A percentile compares a stretch with the other conserved stretches of the same genome.
Evolutionary conservation across 345 rosid species (phyloP).

Genomic region (Microthlaspi erraticum): DNA sequence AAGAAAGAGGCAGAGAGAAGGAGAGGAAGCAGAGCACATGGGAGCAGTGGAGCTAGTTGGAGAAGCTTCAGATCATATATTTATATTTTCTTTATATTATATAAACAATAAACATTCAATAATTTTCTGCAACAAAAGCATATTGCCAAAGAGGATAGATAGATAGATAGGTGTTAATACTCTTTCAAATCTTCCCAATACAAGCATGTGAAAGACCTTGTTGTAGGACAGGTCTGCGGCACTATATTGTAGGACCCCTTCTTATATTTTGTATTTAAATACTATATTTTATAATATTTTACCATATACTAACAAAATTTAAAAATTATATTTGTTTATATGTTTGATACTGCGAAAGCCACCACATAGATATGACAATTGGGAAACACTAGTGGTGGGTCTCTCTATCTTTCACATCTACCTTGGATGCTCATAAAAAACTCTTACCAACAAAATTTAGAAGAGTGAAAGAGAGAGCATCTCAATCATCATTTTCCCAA

Average conservation of each 20-base stretch:
- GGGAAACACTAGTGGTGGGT: conserved; percentile 49
- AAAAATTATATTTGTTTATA: conserved; percentile 4
- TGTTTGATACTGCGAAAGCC: conserved; percentile 26
- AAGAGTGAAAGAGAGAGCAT: conserved; percentile 32
- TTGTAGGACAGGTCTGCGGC: conserved; percentile 59
- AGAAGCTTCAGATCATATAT: conserved; percentile 67
- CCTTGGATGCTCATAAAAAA: conserved; percentile 45
- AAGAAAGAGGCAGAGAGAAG: conserved; percentile 43
- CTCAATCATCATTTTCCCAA: conserved; percentile 37
- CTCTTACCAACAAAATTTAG: conserved; percentile 36
- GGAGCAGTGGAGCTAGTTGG: conserved; percentile 76
- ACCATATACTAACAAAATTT: conserved; percentile 28
- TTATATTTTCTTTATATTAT: conserved; percentile 20
- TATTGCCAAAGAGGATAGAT: conserved; percentile 46
- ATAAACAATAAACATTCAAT: conserved; percentile 9
- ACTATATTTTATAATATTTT: not conserved
- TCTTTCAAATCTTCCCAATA: conserved; percentile 46
- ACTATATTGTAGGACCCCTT: conserved; percentile 51
- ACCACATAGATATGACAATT: conserved; percentile 43
- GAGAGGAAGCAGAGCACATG: conserved; percentile 68
- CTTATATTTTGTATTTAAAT: conserved; percentile 6
- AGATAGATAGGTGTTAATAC: conserved; percentile 33
- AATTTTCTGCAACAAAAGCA: conserved; percentile 45
- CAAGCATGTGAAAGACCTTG: conserved; percentile 72
- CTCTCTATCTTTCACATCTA: conserved; percentile 43